phyloP scores from a whole-genome alignment of 305 asterid genomes.

The Salvia sclarea region DNA sequence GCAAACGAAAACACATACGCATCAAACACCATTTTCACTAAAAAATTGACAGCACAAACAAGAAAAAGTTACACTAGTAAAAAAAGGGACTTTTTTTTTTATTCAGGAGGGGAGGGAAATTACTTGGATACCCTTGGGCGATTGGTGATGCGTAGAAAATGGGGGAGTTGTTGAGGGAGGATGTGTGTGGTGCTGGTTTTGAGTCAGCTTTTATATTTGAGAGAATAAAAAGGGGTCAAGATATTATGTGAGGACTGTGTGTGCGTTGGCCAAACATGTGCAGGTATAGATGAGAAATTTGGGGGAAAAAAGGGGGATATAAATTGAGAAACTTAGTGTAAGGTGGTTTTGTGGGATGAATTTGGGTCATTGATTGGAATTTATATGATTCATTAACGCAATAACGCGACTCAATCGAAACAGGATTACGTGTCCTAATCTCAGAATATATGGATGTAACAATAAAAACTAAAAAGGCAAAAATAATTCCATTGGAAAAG shows the following conservation, averaged over 20 bases:
- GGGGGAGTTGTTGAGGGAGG: constrained; percentile 38
- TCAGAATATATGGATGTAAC: constrained; percentile 12
- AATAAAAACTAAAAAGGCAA: constrained; percentile 33
- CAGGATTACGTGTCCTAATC: constrained; percentile 48
- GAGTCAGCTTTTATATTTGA: constrained; percentile 30
- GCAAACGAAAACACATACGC: constrained; percentile 17
- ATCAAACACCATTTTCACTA: constrained; percentile 20
- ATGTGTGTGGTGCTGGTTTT: constrained; percentile 36
- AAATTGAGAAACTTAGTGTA: not conserved
- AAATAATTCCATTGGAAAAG: constrained; percentile 21
- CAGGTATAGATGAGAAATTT: constrained; percentile 14
- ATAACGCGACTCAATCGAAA: constrained; percentile 21
- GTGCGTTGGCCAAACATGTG: constrained; percentile 31
- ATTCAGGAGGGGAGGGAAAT: constrained; percentile 26
- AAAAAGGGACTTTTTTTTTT: constrained; percentile 5
- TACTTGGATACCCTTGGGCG: constrained; percentile 49
- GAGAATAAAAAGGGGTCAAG: constrained; percentile 28
- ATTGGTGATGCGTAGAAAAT: constrained; percentile 40
- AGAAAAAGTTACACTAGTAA: not conserved
- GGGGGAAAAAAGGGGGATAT: constrained; percentile 3
- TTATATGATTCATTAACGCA: constrained; percentile 22
- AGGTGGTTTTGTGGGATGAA: constrained; percentile 29
- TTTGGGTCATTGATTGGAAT: constrained; percentile 42
- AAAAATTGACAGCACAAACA: constrained; percentile 11
- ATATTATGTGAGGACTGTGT: constrained; percentile 21